These are phyloP conservation scores for Inga laurina DNA, from an alignment of 306 rosid genomes.

Conservation along the genomic window DNA sequence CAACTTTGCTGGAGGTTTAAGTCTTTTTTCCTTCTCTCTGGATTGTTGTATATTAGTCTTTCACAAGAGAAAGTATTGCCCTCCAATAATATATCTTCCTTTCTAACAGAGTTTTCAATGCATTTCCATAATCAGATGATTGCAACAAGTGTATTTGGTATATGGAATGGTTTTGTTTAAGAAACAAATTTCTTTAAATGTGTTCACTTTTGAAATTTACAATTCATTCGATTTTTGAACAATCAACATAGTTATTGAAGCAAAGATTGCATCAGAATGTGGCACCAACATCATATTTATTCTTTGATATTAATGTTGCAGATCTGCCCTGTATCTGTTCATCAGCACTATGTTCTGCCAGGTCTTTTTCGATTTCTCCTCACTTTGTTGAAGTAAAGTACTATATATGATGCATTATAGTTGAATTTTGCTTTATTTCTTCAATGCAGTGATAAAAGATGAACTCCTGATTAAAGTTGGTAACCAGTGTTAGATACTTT, in stretches of 20 bases:
- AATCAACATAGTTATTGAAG: background rate
- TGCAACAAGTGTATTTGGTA: background rate
- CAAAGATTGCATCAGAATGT: background rate
- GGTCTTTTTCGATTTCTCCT: constrained; percentile 36
- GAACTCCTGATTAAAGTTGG: constrained; percentile 6
- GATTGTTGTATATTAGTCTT: background rate
- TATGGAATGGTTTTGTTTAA: background rate
- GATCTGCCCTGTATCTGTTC: constrained; percentile 57
- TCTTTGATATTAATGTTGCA: constrained; percentile 44
- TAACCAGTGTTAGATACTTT: background rate
- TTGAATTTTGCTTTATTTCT: background rate
- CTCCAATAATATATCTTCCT: background rate
- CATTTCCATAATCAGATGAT: background rate
- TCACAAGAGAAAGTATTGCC: background rate
- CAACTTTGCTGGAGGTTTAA: background rate
- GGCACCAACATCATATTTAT: constrained; percentile 9
- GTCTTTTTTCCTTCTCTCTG: background rate
- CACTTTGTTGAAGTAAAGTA: constrained; percentile 1
- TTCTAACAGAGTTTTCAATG: background rate
- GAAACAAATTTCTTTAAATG: background rate
- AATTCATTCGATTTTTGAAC: background rate
- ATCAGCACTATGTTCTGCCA: constrained; percentile 55
- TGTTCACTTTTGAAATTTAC: background rate
- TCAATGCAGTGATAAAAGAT: background rate
- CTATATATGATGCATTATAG: background rate